Evolutionary conservation across 164 flowering plant genomes (phyloP), one percentile per base, ranked within the genome.

Genomic region (Cinnamomum micranthum): DNA sequence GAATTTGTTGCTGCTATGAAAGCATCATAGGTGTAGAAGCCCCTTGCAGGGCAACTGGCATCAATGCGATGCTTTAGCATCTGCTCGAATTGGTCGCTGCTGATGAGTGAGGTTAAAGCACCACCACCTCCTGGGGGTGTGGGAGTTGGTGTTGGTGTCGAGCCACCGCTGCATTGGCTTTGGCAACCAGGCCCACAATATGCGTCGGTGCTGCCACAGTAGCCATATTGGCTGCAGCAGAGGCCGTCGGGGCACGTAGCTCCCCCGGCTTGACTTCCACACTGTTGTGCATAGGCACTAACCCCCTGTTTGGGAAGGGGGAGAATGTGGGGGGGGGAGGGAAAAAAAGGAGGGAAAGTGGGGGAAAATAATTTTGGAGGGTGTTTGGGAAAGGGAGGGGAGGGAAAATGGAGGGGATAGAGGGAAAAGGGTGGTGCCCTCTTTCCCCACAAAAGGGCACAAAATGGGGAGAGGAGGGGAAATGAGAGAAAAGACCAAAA

Each of bases 11-110:
- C 92, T 0, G 79, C 52, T 13, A 89, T 75, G 76, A 91, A 91
- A 13, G 87, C 85, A 24, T 77, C 71, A 64, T 85, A 85, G 0
- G 84, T 83, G 71, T 86, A 90, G 81, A 90, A 90, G 11, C 25
- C n/a, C 63, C 11, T 58, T 24, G 20, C 74, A 9, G 20, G 50
- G 66, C 74, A 72, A 22, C 4, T 17, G 2, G 67, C 14, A 24
- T 64, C 19, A 5, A 6, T 20, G 12, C 67, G 67, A 27, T 25
- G 28, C 67, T 10, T 11, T 6, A 64, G 67, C 28, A 64, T 22
- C 67, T 64, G 14, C 9, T 64, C 67, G 25, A 64, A 64, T 20
- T 2, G 17, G 2, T 20, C 9, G 7, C 10, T 13, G 23, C 27
- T 7, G 27, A 64, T 64, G 66, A 64, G 28, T 24, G 66, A 64